Evolutionary conservation across 768 basidiomycete species (phyloP), one percentile per base, ranked within the genome.

Genomic region (Rhodotorula taiwanensis): DNA sequence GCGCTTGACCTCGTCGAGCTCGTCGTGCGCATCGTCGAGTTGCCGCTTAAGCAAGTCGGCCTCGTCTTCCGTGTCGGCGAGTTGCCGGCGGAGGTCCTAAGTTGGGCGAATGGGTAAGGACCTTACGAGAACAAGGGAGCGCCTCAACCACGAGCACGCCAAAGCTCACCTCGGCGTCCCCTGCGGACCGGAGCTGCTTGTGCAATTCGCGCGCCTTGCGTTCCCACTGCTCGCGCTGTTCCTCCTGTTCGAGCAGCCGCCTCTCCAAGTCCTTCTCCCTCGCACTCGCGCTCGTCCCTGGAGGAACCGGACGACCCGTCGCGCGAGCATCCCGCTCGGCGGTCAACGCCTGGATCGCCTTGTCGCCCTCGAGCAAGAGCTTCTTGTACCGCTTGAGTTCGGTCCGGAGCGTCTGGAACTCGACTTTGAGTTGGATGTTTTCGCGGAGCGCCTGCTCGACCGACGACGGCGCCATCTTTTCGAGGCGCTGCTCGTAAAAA

Each of bases 401-500:
- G 42, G 58, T 57, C 20, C 66, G 60, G 4, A 66, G 33, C 2
- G 67, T 72, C 41, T 78, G 75, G 60, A 75, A 69, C 62, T 76
- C 74, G 43, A 74, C 74, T 58, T 76, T 74, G 34, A 77, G 65
- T 39, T 89, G 86, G 75, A 85, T 81, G 73, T 88, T 88, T 67
- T 93, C 90, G 72, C 88, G 76, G 33, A 89, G 74, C 0, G 81
- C 84, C 59, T 83, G 80, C 72, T 95, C 88, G 74, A 93, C 87
- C 72, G 95, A 87, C 74, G 94, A 91, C 15, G 70, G 70, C 11
- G 67, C 66, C 52, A 92, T 83, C 71, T 89, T 84, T 4, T 87
- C 86, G 18, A 99, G 82, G 49, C 89, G 86, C 72, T 98, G 91
- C 76, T 97, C 89, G 47, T 95, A 82, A 74, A 95, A 94, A 74